These are phyloP conservation scores for Omphalotus guepiniiformis DNA, from an alignment of 768 basidiomycete species.

Conservation along the genomic window DNA sequence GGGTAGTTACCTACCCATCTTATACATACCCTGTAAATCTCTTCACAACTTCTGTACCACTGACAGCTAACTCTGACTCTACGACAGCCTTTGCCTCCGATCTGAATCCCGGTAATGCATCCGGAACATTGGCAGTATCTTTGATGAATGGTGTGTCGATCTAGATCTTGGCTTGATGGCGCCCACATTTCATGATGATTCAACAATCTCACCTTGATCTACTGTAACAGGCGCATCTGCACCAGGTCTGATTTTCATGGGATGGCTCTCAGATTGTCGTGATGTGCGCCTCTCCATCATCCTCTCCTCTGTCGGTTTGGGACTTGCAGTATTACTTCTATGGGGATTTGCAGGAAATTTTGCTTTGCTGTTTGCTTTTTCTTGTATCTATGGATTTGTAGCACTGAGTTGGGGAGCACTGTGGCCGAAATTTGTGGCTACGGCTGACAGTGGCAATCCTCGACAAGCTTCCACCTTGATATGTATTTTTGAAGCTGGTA, in stretches of 20 bases:
- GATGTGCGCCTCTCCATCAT: slow-evolving; percentile 7
- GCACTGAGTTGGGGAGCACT: slow-evolving; percentile 12
- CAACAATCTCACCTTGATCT: too few relatives aligned
- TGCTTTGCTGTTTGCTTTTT: slow-evolving; percentile 4
- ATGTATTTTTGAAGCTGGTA: slow-evolving; percentile 8
- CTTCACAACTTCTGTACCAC: neutral
- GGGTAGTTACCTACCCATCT: slow-evolving; percentile 5
- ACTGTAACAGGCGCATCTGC: slow-evolving; percentile 7
- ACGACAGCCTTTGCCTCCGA: slow-evolving; percentile 7
- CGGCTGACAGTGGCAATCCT: slow-evolving; percentile 5
- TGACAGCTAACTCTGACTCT: neutral
- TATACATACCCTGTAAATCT: slow-evolving; percentile 8
- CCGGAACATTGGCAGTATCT: slow-evolving; percentile 9
- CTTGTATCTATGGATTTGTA: slow-evolving; percentile 9
- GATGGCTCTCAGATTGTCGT: slow-evolving; percentile 9
- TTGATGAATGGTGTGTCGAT: slow-evolving; percentile 11
- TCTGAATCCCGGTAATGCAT: neutral
- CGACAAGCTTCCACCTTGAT: slow-evolving; percentile 2
- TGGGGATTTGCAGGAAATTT: slow-evolving; percentile 7
- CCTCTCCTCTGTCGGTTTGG: slow-evolving; percentile 7
- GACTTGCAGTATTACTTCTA: slow-evolving; percentile 6
- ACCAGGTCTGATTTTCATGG: slow-evolving; percentile 9
- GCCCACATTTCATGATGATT: too few relatives aligned
- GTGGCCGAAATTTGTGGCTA: slow-evolving; percentile 10
- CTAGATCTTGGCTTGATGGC: too few relatives aligned